Conservation (phyloP, 108 stramenopile genomes). For the Fragilariopsis cylindrus region DNA sequence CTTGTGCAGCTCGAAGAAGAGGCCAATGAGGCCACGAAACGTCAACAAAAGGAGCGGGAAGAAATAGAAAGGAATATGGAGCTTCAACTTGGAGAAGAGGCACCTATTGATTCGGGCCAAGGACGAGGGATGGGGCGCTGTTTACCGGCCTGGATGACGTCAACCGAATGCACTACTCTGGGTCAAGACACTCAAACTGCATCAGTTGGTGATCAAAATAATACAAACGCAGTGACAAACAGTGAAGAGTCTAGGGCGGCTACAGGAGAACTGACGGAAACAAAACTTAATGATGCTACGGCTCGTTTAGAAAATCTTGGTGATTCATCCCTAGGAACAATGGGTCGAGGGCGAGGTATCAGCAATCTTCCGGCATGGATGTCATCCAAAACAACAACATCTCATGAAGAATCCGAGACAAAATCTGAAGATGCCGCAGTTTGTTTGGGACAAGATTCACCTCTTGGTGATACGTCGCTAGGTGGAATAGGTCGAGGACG, state of each 20-base stretch:
- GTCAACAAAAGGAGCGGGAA: background rate
- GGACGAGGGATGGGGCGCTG: constrained; percentile 36
- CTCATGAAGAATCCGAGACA: background rate
- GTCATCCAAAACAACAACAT: background rate
- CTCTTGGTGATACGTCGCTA: background rate
- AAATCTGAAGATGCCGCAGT: background rate
- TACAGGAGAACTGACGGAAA: background rate
- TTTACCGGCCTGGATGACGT: constrained; percentile 45
- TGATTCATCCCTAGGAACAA: background rate
- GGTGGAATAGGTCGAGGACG: background rate
- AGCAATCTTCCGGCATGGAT: background rate
- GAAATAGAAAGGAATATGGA: background rate
- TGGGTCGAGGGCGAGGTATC: background rate
- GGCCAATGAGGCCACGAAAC: background rate
- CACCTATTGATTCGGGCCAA: background rate
- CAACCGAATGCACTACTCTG: constrained; percentile 7
- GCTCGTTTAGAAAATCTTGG: background rate
- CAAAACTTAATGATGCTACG: background rate
- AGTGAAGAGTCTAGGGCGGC: background rate
- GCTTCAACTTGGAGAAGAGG: background rate
- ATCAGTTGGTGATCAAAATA: background rate
- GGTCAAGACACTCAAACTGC: background rate
- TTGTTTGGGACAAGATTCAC: background rate
- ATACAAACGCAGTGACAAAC: background rate
- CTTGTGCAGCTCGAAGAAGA: background rate